Evolutionary conservation across 2,329 filamentous ascomycete species (phyloP).

Genomic region (Stenocarpella maydis): DNA sequence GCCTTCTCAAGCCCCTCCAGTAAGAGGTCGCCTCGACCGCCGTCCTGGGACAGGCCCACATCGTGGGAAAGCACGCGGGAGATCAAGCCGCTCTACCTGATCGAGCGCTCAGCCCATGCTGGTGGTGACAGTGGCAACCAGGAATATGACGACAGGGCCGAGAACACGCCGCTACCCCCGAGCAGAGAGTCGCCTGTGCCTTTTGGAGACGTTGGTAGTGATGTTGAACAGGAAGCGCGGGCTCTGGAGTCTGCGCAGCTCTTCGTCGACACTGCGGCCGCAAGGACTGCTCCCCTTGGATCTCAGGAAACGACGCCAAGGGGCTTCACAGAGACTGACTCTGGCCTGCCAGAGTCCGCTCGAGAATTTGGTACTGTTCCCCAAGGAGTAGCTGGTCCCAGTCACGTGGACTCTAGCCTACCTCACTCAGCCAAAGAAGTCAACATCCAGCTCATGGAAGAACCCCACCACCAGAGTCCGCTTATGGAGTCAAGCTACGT

Average conservation of each 20-base stretch:
- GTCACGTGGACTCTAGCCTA: not conserved
- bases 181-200: slow-evolving; percentile 47
- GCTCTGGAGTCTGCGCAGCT: slow-evolving; percentile 39
- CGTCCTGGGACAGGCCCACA: slow-evolving; percentile 54
- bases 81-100: slow-evolving; percentile 82
- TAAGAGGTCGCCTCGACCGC: slow-evolving; percentile 19
- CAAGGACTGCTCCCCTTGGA: slow-evolving; percentile 58
- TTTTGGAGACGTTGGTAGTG: slow-evolving; percentile 39
- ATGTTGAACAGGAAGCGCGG: slow-evolving; percentile 41
- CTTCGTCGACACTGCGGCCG: slow-evolving; percentile 51
- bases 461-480: slow-evolving; percentile 17
- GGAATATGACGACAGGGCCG: slow-evolving; percentile 51
- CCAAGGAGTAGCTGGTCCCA: not conserved
- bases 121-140: slow-evolving; percentile 34
- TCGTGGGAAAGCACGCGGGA: slow-evolving; percentile 73
- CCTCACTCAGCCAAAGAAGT: slow-evolving; percentile 1
- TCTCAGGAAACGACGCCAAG: slow-evolving; percentile 76
- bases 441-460: not conserved
- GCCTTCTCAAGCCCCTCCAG: slow-evolving; percentile 3
- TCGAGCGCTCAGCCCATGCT: slow-evolving; percentile 65
- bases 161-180: slow-evolving; percentile 53
- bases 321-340: not conserved
- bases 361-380: not conserved
- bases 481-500: slow-evolving; percentile 32
- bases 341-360: slow-evolving; percentile 15